Base-by-base conservation (phyloP, 495 filamentous ascomycete genomes). In the Ascodesmis nigricans region DNA sequence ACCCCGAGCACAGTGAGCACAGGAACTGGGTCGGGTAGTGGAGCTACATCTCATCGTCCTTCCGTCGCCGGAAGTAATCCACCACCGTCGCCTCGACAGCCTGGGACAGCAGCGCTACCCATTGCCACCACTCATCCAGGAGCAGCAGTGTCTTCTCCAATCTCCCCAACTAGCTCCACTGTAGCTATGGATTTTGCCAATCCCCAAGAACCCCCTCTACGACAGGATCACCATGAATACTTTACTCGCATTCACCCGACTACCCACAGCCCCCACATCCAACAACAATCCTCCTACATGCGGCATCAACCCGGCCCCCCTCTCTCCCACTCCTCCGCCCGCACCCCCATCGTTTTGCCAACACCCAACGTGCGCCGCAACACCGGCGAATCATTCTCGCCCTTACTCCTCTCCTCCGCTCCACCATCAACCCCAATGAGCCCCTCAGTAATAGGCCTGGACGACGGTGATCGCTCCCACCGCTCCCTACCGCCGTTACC, bases 221-320 rank as follows among this genome's bases (percentile, higher is more conserved):
- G 31, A 18, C 46, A 50, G 19, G 46, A 49, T 14, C 47, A 49
- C 17, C 46, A 46, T 25, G 47, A 50, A 29, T n/a, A 30, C 29
- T 41, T 52, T 13, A 34, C 47, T n/a, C 48, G 48, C 27, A 51
- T 52, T 13, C 48, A 52, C n/a, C 34, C 47, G 24, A 39, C 47
- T 11, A 46, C 39, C 6, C 45, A 48, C 22, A 34, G 31, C 23
- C 44, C 48, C 10, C 49, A 52, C 35, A 52, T 52, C 20, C 49
- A 52, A 29, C 49, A 52, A 14, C 48, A 46, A 6, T 35, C 47
- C 26, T 52, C 49, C 14, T 52, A 52, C 19, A 20, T 50, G 29
- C 36, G 49, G 25, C 44, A 52, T 11, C 48, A 52, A 16, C 42
- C 46, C 40, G 29, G 40, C 45, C 23, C 23, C 36, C 11, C 47